Conservation (phyloP, 2,329 filamentous ascomycete genomes). For the Didymella exigua region DNA sequence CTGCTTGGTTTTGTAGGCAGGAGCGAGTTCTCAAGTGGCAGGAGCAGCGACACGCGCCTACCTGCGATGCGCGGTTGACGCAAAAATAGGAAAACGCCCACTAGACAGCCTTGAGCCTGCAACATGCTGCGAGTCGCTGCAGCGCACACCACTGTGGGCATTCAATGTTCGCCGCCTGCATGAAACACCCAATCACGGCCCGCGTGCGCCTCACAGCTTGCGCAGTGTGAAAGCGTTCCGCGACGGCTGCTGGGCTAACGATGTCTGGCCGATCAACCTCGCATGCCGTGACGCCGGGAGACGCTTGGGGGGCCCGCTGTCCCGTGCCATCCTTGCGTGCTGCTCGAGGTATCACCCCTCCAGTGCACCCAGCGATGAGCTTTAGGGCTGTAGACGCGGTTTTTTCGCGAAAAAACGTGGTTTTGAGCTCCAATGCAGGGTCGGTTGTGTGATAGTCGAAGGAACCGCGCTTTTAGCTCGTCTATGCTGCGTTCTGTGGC, state of each 20-base stretch:
- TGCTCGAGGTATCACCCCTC: conserved; percentile 26
- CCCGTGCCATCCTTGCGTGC: conserved; percentile 16
- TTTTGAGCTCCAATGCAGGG: conserved; percentile 34
- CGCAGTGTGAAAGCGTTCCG: conserved; percentile 29
- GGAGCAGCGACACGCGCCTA: conserved; percentile 19
- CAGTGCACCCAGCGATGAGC: conserved; percentile 27
- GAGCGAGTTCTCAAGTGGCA: not conserved
- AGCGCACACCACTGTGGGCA: not conserved
- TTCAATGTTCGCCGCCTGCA: conserved; percentile 3
- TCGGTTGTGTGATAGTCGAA: conserved; percentile 28
- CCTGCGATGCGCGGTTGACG: conserved; percentile 32
- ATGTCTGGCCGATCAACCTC: conserved; percentile 30
- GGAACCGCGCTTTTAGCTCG: conserved; percentile 35
- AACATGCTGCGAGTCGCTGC: not conserved
- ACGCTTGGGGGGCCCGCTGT: conserved; percentile 21
- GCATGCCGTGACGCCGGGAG: conserved; percentile 32
- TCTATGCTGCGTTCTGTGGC: conserved; percentile 25
- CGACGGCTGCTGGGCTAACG: conserved; percentile 32
- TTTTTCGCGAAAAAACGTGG: conserved; percentile 44
- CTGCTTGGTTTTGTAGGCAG: not conserved
- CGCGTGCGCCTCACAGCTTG: conserved; percentile 6
- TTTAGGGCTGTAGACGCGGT: conserved; percentile 40
- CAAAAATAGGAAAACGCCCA: conserved; percentile 29
- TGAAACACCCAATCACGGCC: conserved; percentile 8
- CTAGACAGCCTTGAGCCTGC: not conserved